These are phyloP conservation scores for Hypoxylon fragiforme DNA, from an alignment of 495 filamentous ascomycete genomes.

Conservation along the genomic window DNA sequence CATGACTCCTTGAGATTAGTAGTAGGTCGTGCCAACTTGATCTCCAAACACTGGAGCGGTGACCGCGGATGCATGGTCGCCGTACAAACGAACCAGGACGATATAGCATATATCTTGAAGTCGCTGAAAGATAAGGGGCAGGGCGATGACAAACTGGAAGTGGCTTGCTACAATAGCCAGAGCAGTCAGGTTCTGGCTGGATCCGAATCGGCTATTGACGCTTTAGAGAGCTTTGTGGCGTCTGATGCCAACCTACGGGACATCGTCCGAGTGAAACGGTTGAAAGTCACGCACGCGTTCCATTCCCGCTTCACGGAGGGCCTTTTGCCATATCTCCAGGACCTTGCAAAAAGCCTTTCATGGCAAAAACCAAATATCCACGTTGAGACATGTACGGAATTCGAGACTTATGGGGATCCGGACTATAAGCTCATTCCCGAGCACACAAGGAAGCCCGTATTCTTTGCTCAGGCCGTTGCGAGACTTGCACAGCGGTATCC, in stretches of 20 bases:
- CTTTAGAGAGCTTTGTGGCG: neutral
- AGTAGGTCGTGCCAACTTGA: neutral
- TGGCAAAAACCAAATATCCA: neutral
- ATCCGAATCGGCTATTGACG: neutral
- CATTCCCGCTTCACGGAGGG: neutral
- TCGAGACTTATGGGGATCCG: neutral
- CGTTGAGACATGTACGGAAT: neutral
- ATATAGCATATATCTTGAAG: neutral
- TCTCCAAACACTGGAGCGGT: neutral
- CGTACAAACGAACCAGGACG: neutral
- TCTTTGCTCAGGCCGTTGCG: conserved; percentile 46
- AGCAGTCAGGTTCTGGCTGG: neutral
- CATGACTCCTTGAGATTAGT: conserved; percentile 36
- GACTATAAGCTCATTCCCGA: neutral
- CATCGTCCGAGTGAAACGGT: neutral
- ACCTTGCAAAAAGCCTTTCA: neutral
- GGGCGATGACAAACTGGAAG: neutral
- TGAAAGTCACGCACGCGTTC: neutral
- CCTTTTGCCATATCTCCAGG: neutral
- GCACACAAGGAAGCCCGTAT: conserved; percentile 48
- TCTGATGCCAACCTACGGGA: too few relatives aligned
- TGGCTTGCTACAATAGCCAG: neutral
- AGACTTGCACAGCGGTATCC: conserved; percentile 30
- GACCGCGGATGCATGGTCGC: neutral
- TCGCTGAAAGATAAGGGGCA: too few relatives aligned